These are phyloP conservation scores for Populus trichocarpa DNA, from an alignment of 441 rosid genomes.

Conservation along the genomic window DNA sequence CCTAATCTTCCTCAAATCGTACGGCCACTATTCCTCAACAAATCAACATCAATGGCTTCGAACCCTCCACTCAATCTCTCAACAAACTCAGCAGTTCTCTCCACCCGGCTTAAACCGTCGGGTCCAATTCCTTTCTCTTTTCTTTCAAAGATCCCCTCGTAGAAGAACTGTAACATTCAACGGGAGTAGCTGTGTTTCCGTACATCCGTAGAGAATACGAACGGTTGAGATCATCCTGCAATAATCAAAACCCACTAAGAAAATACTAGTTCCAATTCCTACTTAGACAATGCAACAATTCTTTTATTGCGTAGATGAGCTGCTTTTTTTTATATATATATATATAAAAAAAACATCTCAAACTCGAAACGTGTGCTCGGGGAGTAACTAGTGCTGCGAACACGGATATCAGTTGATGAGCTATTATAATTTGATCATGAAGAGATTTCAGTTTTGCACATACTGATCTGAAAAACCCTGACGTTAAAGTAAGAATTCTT, in stretches of 20 bases:
- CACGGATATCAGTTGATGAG: too few species aligned
- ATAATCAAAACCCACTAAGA: neutral
- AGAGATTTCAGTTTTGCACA: too few species aligned
- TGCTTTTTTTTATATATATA: too few species aligned
- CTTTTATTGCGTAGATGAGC: too few species aligned
- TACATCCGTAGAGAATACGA: constrained; percentile 6
- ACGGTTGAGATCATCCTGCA: constrained; percentile 24
- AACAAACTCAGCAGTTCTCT: constrained; percentile 3
- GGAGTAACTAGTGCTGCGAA: too few species aligned
- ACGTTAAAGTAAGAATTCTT: too few species aligned
- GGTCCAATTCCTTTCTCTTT: constrained; percentile 14
- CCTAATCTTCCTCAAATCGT: constrained; percentile 16
- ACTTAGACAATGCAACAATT: neutral
- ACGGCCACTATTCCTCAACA: constrained; percentile 17
- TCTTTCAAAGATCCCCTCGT: constrained; percentile 13
- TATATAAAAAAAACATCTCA: too few species aligned
- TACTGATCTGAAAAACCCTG: too few species aligned
- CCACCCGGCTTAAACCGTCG: neutral
- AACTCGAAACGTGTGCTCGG: too few species aligned
- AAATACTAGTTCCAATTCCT: neutral
- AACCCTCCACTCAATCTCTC: neutral
- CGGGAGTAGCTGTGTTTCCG: constrained; percentile 4
- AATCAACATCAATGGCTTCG: constrained; percentile 8
- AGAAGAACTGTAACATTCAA: neutral
- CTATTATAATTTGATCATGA: too few species aligned